Evolutionary conservation across 2,329 filamentous ascomycete genomes (phyloP).

Genomic region (Aspergillus aculeatinus): DNA sequence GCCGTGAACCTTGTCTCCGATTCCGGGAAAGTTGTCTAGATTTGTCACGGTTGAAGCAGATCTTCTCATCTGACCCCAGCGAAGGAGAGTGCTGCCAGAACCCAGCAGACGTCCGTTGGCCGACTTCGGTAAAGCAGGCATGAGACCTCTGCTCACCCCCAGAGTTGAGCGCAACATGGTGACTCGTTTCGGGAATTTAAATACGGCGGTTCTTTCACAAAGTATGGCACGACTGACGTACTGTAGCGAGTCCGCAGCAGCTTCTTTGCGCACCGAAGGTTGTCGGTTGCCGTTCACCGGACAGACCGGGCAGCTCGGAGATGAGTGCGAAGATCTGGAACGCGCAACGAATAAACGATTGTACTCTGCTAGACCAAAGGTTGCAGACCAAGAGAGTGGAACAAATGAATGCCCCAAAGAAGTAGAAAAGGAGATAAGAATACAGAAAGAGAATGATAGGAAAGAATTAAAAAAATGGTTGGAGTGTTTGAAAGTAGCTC

Average conservation of each 20-base stretch:
- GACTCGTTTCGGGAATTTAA: background rate
- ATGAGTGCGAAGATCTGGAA: background rate
- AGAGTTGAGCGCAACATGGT: constrained; percentile 36
- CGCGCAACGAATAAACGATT: background rate
- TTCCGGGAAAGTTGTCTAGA: constrained; percentile 70
- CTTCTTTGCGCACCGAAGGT: constrained; percentile 6
- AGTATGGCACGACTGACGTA: background rate
- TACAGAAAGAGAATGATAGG: background rate
- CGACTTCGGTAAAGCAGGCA: constrained; percentile 23
- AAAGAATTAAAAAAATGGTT: background rate
- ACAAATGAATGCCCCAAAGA: background rate
- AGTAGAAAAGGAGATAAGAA: background rate
- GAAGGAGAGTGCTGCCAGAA: constrained; percentile 16
- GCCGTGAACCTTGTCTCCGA: constrained; percentile 84
- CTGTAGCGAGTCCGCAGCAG: constrained; percentile 4
- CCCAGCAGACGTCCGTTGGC: constrained; percentile 21
- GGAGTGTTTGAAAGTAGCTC: background rate
- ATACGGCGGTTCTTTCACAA: background rate
- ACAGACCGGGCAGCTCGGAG: constrained; percentile 10
- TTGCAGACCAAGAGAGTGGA: background rate
- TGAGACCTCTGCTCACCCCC: constrained; percentile 26
- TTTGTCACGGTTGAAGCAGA: constrained; percentile 66
- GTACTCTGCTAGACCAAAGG: background rate
- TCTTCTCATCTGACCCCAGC: constrained; percentile 21
- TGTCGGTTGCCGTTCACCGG: constrained; percentile 10